Percentiles rank a stretch among this genome's conserved stretches.
phyloP scores from a whole-genome alignment of 2,329 filamentous ascomycete genomes.

The Xylaria sp. region DNA sequence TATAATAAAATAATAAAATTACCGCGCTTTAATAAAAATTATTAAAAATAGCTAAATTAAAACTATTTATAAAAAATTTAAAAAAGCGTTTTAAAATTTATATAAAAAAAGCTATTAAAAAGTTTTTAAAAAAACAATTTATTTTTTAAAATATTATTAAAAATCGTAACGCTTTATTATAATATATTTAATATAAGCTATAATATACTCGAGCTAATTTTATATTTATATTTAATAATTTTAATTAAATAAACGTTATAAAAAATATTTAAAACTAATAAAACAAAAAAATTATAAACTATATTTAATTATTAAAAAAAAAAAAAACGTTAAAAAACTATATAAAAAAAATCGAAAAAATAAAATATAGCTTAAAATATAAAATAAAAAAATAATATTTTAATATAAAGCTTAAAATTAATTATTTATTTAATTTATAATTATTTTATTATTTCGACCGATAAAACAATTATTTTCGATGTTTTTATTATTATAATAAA shows the following conservation, averaged over 20 bases:
- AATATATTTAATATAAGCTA: background rate
- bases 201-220: background rate
- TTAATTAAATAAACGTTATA: background rate
- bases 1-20: background rate
- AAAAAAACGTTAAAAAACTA: background rate
- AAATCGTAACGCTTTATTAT: background rate
- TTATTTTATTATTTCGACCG: background rate
- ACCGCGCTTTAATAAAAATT: background rate
- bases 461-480: background rate
- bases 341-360: constrained; percentile 2
- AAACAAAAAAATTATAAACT: background rate
- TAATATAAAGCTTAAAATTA: background rate
- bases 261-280: background rate
- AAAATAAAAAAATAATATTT: background rate
- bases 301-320: background rate
- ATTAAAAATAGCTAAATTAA: background rate
- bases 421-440: background rate
- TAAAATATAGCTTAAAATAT: background rate
- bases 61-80: background rate
- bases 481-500: no score
- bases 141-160: background rate
- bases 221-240: background rate
- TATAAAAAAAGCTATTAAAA: background rate
- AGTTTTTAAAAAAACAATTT: background rate
- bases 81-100: background rate